phyloP scores from a whole-genome alignment of 768 basidiomycete genomes.

The Mycena rosella region DNA sequence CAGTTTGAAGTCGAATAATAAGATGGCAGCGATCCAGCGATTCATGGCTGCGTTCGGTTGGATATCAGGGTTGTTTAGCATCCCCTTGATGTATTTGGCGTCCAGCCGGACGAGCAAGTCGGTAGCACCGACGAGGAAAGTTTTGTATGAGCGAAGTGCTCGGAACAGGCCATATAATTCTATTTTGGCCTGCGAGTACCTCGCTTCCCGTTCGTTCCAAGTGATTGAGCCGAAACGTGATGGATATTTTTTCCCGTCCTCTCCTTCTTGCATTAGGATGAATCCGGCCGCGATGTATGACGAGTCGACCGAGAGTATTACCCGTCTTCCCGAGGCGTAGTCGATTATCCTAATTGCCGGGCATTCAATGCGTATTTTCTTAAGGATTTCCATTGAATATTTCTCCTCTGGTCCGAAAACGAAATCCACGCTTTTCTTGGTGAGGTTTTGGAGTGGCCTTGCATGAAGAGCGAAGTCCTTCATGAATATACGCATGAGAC shows the following conservation, averaged over 20 bases:
- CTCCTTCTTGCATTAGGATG: not conserved
- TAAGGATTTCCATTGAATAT: not conserved
- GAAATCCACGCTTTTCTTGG: not conserved
- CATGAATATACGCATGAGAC: too few species aligned
- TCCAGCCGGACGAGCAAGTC: constrained; percentile 53
- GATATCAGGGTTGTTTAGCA: constrained; percentile 55
- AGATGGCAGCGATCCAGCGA: constrained; percentile 55
- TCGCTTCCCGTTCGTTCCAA: too few species aligned
- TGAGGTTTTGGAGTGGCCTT: not conserved
- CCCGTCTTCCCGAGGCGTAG: not conserved
- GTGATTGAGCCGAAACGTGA: constrained; percentile 25
- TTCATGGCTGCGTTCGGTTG: constrained; percentile 54
- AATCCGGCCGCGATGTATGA: not conserved
- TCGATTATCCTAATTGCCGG: not conserved
- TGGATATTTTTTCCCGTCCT: too few species aligned
- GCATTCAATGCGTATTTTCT: too few species aligned
- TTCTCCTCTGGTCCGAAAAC: not conserved
- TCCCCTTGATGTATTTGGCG: constrained; percentile 55
- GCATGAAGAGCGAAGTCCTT: too few species aligned
- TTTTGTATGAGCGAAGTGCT: constrained; percentile 24
- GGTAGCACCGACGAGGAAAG: constrained; percentile 39
- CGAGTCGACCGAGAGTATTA: not conserved
- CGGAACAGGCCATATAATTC: constrained; percentile 54
- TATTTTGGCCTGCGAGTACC: constrained; percentile 54
- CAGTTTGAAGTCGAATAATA: too few species aligned